phyloP scores from a whole-genome alignment of 2,329 filamentous ascomycete genomes.

The Beauveria caledonica region DNA sequence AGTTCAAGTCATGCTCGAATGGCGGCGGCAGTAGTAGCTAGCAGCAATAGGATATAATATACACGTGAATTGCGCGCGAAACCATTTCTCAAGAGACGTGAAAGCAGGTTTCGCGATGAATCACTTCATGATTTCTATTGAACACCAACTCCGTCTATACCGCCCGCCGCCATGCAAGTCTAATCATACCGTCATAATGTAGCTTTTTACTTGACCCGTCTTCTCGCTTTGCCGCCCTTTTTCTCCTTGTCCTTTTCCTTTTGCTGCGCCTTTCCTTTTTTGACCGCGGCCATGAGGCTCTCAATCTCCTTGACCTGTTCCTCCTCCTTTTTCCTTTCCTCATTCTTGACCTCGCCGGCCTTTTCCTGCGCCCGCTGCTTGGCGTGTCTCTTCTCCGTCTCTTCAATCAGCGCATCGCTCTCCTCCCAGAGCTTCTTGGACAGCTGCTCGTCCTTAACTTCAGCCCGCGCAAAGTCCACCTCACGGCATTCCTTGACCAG shows the following conservation, averaged over 20 bases:
- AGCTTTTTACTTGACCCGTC: neutral
- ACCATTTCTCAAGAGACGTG: neutral
- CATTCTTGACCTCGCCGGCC: constrained; percentile 21
- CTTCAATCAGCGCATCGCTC: constrained; percentile 76
- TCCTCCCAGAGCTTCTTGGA: constrained; percentile 86
- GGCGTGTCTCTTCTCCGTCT: constrained; percentile 72
- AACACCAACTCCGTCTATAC: neutral
- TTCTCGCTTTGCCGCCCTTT: constrained; percentile 2
- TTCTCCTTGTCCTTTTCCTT: constrained; percentile 15
- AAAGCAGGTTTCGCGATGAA: neutral
- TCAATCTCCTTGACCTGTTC: constrained; percentile 24
- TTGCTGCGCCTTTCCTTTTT: constrained; percentile 30
- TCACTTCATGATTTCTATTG: neutral
- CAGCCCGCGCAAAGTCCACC: constrained; percentile 60
- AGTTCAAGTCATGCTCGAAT: no score
- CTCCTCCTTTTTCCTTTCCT: constrained; percentile 28
- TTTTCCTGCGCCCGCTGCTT: constrained; percentile 31
- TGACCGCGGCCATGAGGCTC: constrained; percentile 36
- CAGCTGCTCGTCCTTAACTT: constrained; percentile 68
- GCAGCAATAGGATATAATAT: no score
- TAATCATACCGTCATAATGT: constrained; percentile 1
- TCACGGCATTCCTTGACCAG: constrained; percentile 85
- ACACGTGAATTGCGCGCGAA: no score
- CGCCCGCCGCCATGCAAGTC: neutral
- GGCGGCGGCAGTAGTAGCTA: no score